These are phyloP conservation scores for Candida coquimbonensis DNA, from an alignment of 805 yeast genomes.

Conservation along the genomic window DNA sequence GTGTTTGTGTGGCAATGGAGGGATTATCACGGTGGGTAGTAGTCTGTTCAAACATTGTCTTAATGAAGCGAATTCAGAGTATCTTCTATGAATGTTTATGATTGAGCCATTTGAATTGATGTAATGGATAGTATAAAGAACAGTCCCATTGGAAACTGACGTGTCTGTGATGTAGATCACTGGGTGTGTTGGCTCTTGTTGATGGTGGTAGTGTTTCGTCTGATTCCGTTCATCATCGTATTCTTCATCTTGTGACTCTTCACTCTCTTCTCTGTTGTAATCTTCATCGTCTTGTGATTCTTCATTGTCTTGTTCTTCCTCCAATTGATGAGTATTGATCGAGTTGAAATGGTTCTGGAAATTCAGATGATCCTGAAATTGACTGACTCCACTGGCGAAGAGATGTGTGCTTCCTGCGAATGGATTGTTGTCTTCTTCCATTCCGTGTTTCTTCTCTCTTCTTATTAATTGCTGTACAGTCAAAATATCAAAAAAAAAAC, in stretches of 20 bases:
- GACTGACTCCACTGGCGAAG: constrained; percentile 17
- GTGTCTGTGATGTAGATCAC: constrained; percentile 46
- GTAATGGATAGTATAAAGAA: constrained; percentile 71
- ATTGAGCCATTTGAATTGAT: constrained; percentile 18
- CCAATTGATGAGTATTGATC: neutral
- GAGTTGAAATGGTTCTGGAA: constrained; percentile 1
- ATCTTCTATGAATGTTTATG: constrained; percentile 63
- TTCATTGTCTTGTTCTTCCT: no score
- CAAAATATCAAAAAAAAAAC: no score
- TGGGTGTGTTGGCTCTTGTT: neutral
- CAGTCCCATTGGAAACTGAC: constrained; percentile 50
- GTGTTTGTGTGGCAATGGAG: constrained; percentile 92
- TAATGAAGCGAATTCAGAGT: constrained; percentile 86
- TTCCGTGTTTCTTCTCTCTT: neutral
- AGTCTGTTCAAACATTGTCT: constrained; percentile 60
- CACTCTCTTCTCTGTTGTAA: no score
- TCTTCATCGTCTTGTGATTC: neutral
- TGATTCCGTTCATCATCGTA: neutral
- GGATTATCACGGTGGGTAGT: constrained; percentile 77
- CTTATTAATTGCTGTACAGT: no score
- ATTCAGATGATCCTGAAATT: constrained; percentile 2
- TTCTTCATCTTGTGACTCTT: neutral
- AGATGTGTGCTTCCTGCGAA: constrained; percentile 24
- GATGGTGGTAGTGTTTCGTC: no score
- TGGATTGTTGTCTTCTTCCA: constrained; percentile 28